Base-by-base conservation (phyloP, 257 asterid species). In the Nicotiana benthamiana region DNA sequence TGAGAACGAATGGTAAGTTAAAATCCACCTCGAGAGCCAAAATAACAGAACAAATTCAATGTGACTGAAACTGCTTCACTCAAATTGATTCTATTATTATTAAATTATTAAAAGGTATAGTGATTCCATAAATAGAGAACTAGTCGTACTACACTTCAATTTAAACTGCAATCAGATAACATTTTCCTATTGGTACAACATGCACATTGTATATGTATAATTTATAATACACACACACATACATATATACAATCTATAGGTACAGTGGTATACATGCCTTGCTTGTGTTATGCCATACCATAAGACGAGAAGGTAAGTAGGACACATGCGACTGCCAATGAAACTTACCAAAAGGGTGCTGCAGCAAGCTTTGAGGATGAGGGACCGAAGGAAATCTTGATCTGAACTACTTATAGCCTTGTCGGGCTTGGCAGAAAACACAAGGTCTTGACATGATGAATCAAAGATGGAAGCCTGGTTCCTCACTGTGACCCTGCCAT, bases 381-480 rank as follows among this genome's bases (percentile, higher is more conserved):
- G 79, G 85, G 86, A 83, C 57, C 84, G 79, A 75, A 94, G 86
- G 83, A 86, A 4, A 61, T 88, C 82, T 81, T 88, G 92, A 27
- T 90, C 89, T 6, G 83, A 87, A 76, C 80, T 68, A 80, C 89
- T 80, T 30, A 94, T 51, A 32, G 61, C 59, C 81, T 81, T 80
- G 34, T 80, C 80, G 0, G 85, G 46, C 60, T 76, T 85, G 15
- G 82, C 88, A 32, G 88, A 86, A 84, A 91, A 83, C 54, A 86
- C 77, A 6, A 92, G 87, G 64, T 90, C 92, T 79, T 84, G 92
- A 77, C 87, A 57, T 6, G 90, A 89, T 70, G 91, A 83, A 81
- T 92, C 94, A 40, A 77, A 86, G 52, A 82, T 43, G 66, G 91
- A 82, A 77, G 97, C 96, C 6, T 66, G 64, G 78, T 93, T 93